Base-by-base conservation (phyloP, 305 asterid species). In the Rubia balearica region DNA sequence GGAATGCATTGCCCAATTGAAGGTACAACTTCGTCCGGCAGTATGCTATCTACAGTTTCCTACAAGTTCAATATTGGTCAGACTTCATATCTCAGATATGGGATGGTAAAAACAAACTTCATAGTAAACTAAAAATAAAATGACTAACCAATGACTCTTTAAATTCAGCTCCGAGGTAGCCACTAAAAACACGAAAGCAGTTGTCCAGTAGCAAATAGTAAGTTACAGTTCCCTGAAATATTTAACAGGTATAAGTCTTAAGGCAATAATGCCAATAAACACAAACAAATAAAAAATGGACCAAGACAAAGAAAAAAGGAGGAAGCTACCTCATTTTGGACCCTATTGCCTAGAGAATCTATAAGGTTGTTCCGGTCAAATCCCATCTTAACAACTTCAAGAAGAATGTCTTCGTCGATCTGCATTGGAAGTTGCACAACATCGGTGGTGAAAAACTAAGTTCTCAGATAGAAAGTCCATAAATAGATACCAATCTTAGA, bases 371-470 rank as follows among this genome's bases (percentile, higher is more conserved):
- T 80, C 85, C 91, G 79, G 77, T 88, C 96, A 77, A 90, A 90
- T 59, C 97, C 96, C 98, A 85, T 89, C 81, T 88, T 88, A 79
- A 88, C 70, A 72, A 93, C 96, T 80, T 89, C 96, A 71, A 80
- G 92, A 67, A 93, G 96, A 82, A 93, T 90, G 67, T 93, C 97
- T 83, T 93, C 97, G 77, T 93, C 98, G 46, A 90, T 88, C 98
- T 93, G 92, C 84, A 84, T 74, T 61, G 22, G 13, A 49, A 56
- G 30, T 74, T 22, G 30, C 27, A 70, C 9, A 48, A 11, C 30
- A 49, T 67, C 19, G 57, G 14, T 38, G 66, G 12, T 60, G 45
- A 3, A 43, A 17, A 6, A 14, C n/a, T 12, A 21, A 57, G 36
- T 61, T 9, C 48, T 9, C 24, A 43, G 7, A 30, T 30, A 21